phyloP scores from a whole-genome alignment of 257 asterid species.

The Solanum chiquidenum region DNA sequence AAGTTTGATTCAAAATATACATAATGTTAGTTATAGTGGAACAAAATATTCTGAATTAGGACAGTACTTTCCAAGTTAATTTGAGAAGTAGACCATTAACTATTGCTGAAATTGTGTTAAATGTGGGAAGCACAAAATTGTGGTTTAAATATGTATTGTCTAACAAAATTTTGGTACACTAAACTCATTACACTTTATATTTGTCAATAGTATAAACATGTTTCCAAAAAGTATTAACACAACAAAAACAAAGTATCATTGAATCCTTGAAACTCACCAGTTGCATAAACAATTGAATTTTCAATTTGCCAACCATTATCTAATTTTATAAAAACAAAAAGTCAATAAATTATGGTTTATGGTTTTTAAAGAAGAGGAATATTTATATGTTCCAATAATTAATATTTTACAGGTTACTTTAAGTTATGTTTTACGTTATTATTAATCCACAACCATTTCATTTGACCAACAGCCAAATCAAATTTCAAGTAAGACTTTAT shows the following conservation, averaged over 20 bases:
- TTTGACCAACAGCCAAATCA: neutral
- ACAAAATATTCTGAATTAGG: neutral
- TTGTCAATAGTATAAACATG: neutral
- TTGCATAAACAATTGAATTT: neutral
- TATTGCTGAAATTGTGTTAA: neutral
- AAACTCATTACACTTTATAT: neutral
- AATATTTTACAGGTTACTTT: neutral
- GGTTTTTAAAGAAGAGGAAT: neutral
- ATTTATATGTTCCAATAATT: neutral
- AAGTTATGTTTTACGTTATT: neutral
- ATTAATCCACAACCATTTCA: neutral
- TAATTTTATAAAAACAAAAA: too few species aligned
- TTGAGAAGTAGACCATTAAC: neutral
- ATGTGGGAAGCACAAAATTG: neutral
- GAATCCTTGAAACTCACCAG: neutral
- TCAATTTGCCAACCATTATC: neutral
- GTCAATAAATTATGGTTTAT: neutral
- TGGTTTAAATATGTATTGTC: neutral
- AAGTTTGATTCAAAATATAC: neutral
- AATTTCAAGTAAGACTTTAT: neutral
- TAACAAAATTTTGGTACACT: neutral
- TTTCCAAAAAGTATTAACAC: neutral
- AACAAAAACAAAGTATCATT: neutral
- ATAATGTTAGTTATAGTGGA: neutral
- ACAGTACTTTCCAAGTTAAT: neutral